Base-by-base conservation (phyloP, 2,329 filamentous ascomycete genomes). In the Scedosporium aurantiacum region DNA sequence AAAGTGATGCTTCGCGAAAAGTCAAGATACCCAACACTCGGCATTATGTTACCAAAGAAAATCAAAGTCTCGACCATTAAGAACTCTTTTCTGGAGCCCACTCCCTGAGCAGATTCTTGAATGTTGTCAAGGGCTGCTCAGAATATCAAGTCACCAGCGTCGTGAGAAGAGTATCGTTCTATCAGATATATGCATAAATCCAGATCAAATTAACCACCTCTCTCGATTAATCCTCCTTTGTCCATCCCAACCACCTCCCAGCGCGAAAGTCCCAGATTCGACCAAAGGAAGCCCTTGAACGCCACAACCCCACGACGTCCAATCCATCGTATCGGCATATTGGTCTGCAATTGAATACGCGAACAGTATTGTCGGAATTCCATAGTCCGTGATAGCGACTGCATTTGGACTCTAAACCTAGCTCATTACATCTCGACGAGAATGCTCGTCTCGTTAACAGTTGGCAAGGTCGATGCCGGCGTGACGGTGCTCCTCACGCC, bases 401-500 rank as follows among this genome's bases (percentile, higher is more conserved):
- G 28, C 28, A 2, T 32, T 10, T 10, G 7, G 41, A 43, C 40
- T 14, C 41, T 4, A 23, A 21, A 40, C 25, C 27, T 27, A 37
- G 8, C 54, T 16, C 10, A 23, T 14, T 14, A 16, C 28, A 57
- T 21, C 54, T 32, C 58, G 16, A 32, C 25, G 27, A 55, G 21
- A 50, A 97, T 99, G 94, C 83, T 97, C 71, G 90, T 99, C 76
- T 97, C 94, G 67, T 83, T 99, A 72, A 97, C 93, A 58, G 94
- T 99, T 76, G 94, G 94, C 80, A 99, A 99, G 80, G 94, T 99
- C 76, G 94, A 99, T 76, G 94, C 94, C 70, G 94, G 94, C 76
- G 93, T 99, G 72, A 96, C 94, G 58, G 94, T 99, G 64, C 87
- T 99, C 61, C 79, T 99, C 71, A 99, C 94, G 57, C 89, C 96